Evolutionary conservation across 23 red algal genomes (phyloP).

Genomic region (Gracilaria caudata): DNA sequence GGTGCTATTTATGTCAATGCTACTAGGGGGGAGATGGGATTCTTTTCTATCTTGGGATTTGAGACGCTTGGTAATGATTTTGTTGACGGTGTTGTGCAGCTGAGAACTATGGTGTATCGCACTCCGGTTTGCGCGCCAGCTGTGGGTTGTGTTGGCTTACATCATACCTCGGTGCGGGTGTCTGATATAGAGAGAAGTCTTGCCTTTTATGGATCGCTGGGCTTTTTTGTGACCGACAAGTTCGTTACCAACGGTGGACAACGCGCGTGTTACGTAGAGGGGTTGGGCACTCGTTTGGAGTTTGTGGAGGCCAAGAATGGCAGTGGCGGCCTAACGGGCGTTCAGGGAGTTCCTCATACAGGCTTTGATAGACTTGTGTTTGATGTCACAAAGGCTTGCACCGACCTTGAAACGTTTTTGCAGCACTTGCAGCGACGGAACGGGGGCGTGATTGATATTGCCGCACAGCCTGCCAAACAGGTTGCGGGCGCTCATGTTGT

Average conservation of each 20-base stretch:
- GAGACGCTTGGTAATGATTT: conserved; percentile 47
- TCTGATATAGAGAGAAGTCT: conserved; percentile 77
- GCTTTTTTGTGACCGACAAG: conserved; percentile 76
- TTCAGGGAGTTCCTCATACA: conserved; percentile 42
- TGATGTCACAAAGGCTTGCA: conserved; percentile 77
- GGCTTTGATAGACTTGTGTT: conserved; percentile 71
- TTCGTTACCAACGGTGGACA: conserved; percentile 48
- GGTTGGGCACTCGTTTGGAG: conserved; percentile 79
- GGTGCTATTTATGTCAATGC: conserved; percentile 75
- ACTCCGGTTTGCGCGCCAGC: conserved; percentile 59
- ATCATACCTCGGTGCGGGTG: conserved; percentile 76
- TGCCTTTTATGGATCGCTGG: conserved; percentile 79
- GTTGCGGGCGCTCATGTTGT: conserved; percentile 63
- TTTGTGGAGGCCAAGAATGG: conserved; percentile 63
- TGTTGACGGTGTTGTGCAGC: conserved; percentile 11
- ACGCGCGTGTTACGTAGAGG: conserved; percentile 84
- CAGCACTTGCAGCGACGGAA: conserved; percentile 63
- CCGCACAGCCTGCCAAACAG: conserved; percentile 54
- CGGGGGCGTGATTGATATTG: conserved; percentile 60
- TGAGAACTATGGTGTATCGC: conserved; percentile 68
- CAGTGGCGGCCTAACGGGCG: conserved; percentile 51
- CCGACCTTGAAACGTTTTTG: conserved; percentile 73
- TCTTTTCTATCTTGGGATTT: conserved; percentile 87
- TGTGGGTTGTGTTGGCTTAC: conserved; percentile 68
- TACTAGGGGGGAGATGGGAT: conserved; percentile 61